A percentile compares a stretch with the other conserved stretches of the same genome.
These are phyloP conservation scores for Aureobasidium sp. DNA, from an alignment of 2,329 filamentous ascomycete genomes.

Conservation along the genomic window DNA sequence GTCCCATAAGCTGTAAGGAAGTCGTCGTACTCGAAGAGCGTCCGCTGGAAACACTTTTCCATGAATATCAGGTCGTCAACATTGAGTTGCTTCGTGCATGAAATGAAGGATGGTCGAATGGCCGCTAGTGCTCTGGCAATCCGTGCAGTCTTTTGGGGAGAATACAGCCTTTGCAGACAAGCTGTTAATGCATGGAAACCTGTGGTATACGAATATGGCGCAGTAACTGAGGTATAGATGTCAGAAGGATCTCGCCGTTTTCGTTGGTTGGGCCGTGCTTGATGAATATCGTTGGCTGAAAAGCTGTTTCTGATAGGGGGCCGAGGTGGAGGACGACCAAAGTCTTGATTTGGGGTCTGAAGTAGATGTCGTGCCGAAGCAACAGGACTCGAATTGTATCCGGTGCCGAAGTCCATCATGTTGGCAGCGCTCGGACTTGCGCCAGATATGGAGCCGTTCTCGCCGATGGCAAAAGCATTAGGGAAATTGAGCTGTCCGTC, in stretches of 20 bases:
- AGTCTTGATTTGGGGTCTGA: neutral
- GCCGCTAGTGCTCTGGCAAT: conserved; percentile 84
- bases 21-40: conserved; percentile 86
- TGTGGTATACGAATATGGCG: conserved; percentile 84
- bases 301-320: conserved; percentile 25
- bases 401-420: conserved; percentile 39
- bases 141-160: conserved; percentile 66
- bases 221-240: conserved; percentile 82
- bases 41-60: conserved; percentile 94
- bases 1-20: conserved; percentile 84
- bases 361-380: conserved; percentile 15
- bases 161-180: conserved; percentile 71
- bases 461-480: conserved; percentile 56
- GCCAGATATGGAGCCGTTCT: conserved; percentile 49
- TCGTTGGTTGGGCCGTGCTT: conserved; percentile 32
- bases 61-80: conserved; percentile 89
- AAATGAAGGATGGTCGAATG: conserved; percentile 88
- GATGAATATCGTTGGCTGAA: conserved; percentile 25
- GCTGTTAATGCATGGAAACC: conserved; percentile 85
- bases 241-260: conserved; percentile 65
- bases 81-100: conserved; percentile 82
- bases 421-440: conserved; percentile 50
- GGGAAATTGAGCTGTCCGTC: conserved; percentile 36
- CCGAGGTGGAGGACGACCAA: conserved; percentile 24
- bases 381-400: conserved; percentile 28